Base-by-base conservation (phyloP, 2,329 filamentous ascomycete genomes). In the Fusarium veterinarium region DNA sequence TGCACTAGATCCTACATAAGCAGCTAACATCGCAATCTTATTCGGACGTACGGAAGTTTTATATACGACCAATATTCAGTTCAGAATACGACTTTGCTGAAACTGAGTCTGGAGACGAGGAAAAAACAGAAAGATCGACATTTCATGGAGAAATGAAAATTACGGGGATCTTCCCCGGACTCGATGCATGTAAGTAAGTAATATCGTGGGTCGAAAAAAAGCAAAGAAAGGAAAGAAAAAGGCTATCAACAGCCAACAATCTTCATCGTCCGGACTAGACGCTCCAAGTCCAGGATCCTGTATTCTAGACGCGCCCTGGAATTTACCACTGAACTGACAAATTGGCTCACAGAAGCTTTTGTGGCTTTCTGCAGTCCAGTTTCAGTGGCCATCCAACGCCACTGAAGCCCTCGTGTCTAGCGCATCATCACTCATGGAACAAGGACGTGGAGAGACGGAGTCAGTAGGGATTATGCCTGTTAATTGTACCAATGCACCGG, bases 391-490 rank as follows among this genome's bases (percentile, higher is more conserved):
- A n/a, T 25, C 13, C 59, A 45, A 23, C 59, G 51, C 51, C 51
- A 61, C 51, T 19, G 23, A 57, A 61, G 40, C 38, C 58, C 38
- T 61, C 31, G 31, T 44, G 16, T 10, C n/a, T 57, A 31, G 31
- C 14, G 30, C 38, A 44, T 44, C 40, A 31, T 28, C 59, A 31
- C 37, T 52, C 49, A 17, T 38, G 49, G 33, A 28, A 40, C 59
- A 61, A 19, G 37, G n/a, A 28, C 35, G 6, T 60, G 42, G 56
- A 35, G 16, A 23, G 41, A 55, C 16, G 28, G 40, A 37, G 46
- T 40, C 33, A 53, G 49, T 45, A 65, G 35, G 62, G 46, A 55
- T 55, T 14, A 62, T 52, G 46, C 62, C 40, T 65, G 59, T 25
- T 45, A 16, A 16, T 19, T 55, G 17, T 33, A 60, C 46, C 57